Evolutionary conservation across 805 yeast species (phyloP).

Genomic region (Metschnikowia corniflorae): DNA sequence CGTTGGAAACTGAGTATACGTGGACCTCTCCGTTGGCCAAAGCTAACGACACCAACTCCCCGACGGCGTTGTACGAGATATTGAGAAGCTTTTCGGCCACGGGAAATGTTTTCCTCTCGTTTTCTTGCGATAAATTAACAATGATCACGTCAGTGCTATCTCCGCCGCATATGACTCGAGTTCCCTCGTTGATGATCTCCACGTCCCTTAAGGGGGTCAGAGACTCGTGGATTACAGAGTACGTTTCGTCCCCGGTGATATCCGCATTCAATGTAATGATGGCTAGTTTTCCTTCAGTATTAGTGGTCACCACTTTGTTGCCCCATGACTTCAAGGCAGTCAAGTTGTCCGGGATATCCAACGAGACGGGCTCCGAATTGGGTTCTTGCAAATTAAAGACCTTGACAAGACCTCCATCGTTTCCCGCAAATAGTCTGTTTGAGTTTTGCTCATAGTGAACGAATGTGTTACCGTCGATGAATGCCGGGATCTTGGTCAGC

Average conservation of each 20-base stretch:
- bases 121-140: slow-evolving; percentile 37
- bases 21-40: slow-evolving; percentile 57
- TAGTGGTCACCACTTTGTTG: slow-evolving; percentile 30
- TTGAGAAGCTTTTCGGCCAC: slow-evolving; percentile 55
- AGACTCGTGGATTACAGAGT: slow-evolving; percentile 43
- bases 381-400: slow-evolving; percentile 45
- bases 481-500: slow-evolving; percentile 31
- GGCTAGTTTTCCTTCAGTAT: slow-evolving; percentile 39
- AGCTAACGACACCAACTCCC: slow-evolving; percentile 56
- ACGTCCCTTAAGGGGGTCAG: slow-evolving; percentile 50
- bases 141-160: slow-evolving; percentile 57
- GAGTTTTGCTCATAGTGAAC: slow-evolving; percentile 24
- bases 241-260: slow-evolving; percentile 24
- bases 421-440: slow-evolving; percentile 46
- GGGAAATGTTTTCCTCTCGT: slow-evolving; percentile 28
- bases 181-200: slow-evolving; percentile 58
- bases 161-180: slow-evolving; percentile 59
- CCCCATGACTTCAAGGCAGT: slow-evolving; percentile 36
- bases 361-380: slow-evolving; percentile 57
- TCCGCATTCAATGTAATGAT: slow-evolving; percentile 4
- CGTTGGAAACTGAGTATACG: slow-evolving; percentile 53
- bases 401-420: slow-evolving; percentile 52
- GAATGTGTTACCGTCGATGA: slow-evolving; percentile 40
- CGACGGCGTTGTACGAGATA: slow-evolving; percentile 52
- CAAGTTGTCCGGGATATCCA: slow-evolving; percentile 48